Conservation (phyloP, 208 protist species). For the Acanthamoeba triangularis region DNA sequence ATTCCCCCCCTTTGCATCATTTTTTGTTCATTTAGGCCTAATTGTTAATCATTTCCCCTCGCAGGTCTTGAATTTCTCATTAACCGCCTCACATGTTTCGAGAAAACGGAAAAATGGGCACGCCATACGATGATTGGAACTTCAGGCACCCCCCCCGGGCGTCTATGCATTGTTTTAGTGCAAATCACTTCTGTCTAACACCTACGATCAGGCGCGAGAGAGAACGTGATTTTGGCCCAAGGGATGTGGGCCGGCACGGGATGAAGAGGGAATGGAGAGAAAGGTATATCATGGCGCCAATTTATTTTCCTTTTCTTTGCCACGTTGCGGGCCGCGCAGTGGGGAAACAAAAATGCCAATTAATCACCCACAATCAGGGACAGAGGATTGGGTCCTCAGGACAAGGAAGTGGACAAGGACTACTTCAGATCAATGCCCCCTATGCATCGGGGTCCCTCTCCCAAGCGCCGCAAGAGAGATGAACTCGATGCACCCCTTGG, state of each 20-base stretch:
- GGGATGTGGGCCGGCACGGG: constrained; percentile 28
- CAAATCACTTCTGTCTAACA: no score
- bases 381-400: not conserved
- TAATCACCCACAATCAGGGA: constrained; percentile 3
- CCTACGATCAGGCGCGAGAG: constrained; percentile 10
- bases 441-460: constrained; percentile 1
- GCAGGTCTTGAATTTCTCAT: not conserved
- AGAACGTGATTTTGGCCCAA: constrained; percentile 54
- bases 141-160: constrained; percentile 4
- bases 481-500: not conserved
- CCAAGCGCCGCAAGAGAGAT: constrained; percentile 32
- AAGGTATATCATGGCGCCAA: not conserved
- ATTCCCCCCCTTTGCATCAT: not conserved
- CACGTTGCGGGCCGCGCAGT: no score
- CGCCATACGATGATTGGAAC: constrained; percentile 76
- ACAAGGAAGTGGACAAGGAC: constrained; percentile 39
- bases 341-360: no score
- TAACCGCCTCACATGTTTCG: constrained; percentile 6
- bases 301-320: not conserved
- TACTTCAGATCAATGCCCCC: constrained; percentile 5
- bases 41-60: not conserved
- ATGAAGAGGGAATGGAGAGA: constrained; percentile 75
- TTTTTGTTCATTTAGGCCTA: not conserved
- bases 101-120: constrained; percentile 72
- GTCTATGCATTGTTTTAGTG: not conserved